phyloP scores from a whole-genome alignment of 208 protist species.

The Porcisia deanei region DNA sequence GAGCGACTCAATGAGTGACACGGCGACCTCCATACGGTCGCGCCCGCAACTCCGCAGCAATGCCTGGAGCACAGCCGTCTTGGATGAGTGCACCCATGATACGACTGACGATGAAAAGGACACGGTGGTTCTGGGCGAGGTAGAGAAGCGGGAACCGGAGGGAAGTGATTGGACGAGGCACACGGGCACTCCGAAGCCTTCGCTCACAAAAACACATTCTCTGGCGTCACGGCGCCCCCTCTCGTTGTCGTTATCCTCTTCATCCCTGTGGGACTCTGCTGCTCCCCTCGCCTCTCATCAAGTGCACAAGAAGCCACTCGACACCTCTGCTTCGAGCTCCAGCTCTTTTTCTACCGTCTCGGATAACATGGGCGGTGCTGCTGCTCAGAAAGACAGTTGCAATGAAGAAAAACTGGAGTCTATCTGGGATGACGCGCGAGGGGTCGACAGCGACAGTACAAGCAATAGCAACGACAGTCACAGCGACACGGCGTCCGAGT shows the following conservation, averaged over 20 bases:
- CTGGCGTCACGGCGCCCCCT: neutral
- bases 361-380: neutral
- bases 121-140: neutral
- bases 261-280: neutral
- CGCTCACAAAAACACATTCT: neutral
- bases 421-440: conserved; percentile 1
- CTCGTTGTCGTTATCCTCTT: neutral
- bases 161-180: neutral
- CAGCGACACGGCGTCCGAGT: too few species aligned
- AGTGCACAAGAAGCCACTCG: neutral
- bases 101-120: conserved; percentile 13
- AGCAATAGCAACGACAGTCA: neutral
- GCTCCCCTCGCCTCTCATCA: neutral
- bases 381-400: neutral
- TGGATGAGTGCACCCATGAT: conserved; percentile 26
- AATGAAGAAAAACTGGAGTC: neutral
- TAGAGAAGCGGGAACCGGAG: neutral
- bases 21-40: conserved; percentile 8
- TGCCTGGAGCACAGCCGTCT: conserved; percentile 5
- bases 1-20: conserved; percentile 23
- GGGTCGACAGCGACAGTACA: neutral
- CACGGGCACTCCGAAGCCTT: neutral
- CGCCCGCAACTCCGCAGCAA: conserved; percentile 2
- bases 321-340: neutral
- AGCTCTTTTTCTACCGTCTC: neutral